phyloP scores from a whole-genome alignment of 2,329 filamentous ascomycete genomes.

The Sphaceloma murrayae region DNA sequence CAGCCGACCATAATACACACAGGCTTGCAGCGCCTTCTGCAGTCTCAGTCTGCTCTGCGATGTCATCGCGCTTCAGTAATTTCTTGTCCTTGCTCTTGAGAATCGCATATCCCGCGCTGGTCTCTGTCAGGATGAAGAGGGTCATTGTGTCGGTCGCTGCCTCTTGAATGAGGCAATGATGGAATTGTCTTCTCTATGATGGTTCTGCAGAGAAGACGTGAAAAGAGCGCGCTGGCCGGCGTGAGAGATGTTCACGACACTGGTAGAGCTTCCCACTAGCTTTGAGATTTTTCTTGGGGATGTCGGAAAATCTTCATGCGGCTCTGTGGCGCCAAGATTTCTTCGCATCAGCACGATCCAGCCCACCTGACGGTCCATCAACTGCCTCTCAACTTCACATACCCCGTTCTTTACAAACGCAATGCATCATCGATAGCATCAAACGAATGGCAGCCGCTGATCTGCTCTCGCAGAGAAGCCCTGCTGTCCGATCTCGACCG shows the following conservation, averaged over 20 bases:
- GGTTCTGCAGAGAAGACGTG: no score
- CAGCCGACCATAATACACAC: slow-evolving; percentile 34
- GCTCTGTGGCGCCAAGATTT: slow-evolving; percentile 9
- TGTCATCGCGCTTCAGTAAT: slow-evolving; percentile 77
- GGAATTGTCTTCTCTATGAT: no score
- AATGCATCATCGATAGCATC: not conserved
- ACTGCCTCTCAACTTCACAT: not conserved
- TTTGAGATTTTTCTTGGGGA: slow-evolving; percentile 11
- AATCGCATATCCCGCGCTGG: slow-evolving; percentile 91
- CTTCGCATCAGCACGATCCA: not conserved
- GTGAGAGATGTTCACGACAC: not conserved
- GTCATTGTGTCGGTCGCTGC: slow-evolving; percentile 33
- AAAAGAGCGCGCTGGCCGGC: no score
- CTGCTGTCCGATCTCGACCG: slow-evolving; percentile 15
- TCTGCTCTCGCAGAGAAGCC: slow-evolving; percentile 16
- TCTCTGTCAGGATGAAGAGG: slow-evolving; percentile 81
- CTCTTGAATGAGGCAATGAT: no score
- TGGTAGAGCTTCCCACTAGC: slow-evolving; percentile 7
- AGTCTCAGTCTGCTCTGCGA: slow-evolving; percentile 63
- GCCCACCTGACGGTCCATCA: not conserved
- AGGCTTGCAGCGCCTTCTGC: slow-evolving; percentile 79
- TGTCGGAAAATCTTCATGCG: slow-evolving; percentile 15
- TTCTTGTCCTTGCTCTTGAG: slow-evolving; percentile 99
- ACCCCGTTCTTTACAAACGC: not conserved
- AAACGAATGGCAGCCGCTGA: slow-evolving; percentile 16